Evolutionary conservation across 495 filamentous ascomycete genomes (phyloP), one percentile per base, ranked within the genome.

Genomic region (Penicillium cataractarum): DNA sequence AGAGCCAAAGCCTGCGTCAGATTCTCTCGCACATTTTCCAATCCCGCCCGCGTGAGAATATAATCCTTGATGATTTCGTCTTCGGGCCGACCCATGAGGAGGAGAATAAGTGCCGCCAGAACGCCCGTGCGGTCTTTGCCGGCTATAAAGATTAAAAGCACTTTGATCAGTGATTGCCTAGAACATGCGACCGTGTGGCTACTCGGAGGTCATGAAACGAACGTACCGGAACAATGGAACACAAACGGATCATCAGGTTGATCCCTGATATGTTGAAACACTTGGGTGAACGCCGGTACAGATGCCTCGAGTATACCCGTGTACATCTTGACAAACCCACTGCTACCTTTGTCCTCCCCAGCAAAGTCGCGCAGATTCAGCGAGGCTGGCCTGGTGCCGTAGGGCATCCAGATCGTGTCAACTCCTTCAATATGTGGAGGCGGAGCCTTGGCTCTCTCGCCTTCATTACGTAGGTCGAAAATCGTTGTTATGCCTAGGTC

Each of bases 101-200:
- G 75, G n/a, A 87, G 67, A 7, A 90, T 69, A 1, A 89, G 60
- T 6, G 83, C 84, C 6, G 85, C 75, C 10, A 89, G 67, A 1
- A 89, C 83, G 4, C 87, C 87, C 0, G 87, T 88, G n/a, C 87
- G 80, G 61, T 89, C 86, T 61, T 87, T 84, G 6, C 87, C 87
- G 12, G 86, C 85, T 83, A 51, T 66, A 27, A 48, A 7, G 52
- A 42, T 24, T 48, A 57, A 6, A 6, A n/a, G n/a, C 24, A 26
- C 0, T 22, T 31, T 24, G 15, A 33, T 67, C 17, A 70, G 50
- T 6, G 4, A 44, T 13, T 32, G 22, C 19, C 35, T 54, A 7
- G 13, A 29, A 40, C 12, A 26, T 8, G 46, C 46, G 22, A 50
- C 26, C 46, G 24, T 27, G 24, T n/a, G 6, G 9, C 15, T 29